Conservation (phyloP, 2,329 filamentous ascomycete species). For the Cryphonectria japonica region DNA sequence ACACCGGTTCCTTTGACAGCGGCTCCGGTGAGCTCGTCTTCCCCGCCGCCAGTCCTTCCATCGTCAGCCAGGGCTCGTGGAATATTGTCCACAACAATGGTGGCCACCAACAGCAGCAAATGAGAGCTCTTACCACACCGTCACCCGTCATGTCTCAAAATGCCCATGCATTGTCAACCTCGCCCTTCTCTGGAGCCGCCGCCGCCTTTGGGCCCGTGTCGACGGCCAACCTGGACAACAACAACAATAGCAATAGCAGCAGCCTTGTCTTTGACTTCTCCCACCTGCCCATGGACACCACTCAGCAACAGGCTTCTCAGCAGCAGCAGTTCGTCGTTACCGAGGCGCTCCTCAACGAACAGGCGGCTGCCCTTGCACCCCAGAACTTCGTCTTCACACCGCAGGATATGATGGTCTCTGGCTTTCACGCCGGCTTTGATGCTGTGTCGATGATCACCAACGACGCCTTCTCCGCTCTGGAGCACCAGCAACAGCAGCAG, state of each 20-base stretch:
- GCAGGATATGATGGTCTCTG: conserved; percentile 26
- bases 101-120: conserved; percentile 31
- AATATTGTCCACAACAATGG: conserved; percentile 48
- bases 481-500: conserved; percentile 31
- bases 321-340: conserved; percentile 18
- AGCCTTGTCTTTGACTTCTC: conserved; percentile 17
- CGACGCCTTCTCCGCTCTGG: conserved; percentile 30
- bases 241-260: not conserved
- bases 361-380: conserved; percentile 47
- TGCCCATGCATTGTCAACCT: conserved; percentile 16
- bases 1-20: conserved; percentile 31
- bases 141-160: conserved; percentile 46
- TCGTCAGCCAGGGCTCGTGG: conserved; percentile 56
- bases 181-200: conserved; percentile 1
- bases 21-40: conserved; percentile 15
- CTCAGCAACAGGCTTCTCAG: conserved; percentile 16
- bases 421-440: conserved; percentile 39
- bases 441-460: conserved; percentile 13
- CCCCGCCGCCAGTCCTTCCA: conserved; percentile 52
- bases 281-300: conserved; percentile 4
- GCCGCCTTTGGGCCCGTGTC: conserved; percentile 10
- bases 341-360: conserved; percentile 18
- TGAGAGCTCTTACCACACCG: conserved; percentile 22
- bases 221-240: not conserved
- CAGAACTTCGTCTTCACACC: conserved; percentile 43